Evolutionary conservation across 2,329 filamentous ascomycete species (phyloP).

Genomic region (Lachnellula cervina): DNA sequence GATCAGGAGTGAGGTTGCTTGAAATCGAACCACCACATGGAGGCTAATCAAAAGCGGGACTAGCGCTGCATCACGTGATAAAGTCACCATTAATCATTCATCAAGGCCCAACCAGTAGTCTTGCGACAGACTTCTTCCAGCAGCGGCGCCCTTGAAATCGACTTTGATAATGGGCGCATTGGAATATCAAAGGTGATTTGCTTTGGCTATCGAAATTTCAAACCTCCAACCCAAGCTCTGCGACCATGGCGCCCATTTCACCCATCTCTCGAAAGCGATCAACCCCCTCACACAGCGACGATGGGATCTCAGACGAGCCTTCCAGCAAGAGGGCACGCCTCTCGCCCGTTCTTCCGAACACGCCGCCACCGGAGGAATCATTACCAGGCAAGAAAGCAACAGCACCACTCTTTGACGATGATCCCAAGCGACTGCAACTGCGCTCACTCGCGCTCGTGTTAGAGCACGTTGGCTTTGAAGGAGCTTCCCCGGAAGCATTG

Average conservation of each 20-base stretch:
- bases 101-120: neutral
- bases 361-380: slow-evolving; percentile 23
- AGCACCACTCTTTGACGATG: slow-evolving; percentile 25
- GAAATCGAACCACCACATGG: slow-evolving; percentile 20
- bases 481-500: slow-evolving; percentile 50
- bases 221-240: neutral
- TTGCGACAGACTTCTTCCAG: neutral
- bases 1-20: slow-evolving; percentile 12
- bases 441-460: slow-evolving; percentile 53
- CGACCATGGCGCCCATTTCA: slow-evolving; percentile 22
- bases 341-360: slow-evolving; percentile 19
- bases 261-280: slow-evolving; percentile 25
- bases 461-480: slow-evolving; percentile 54
- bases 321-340: slow-evolving; percentile 23
- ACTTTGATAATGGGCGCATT: slow-evolving; percentile 4
- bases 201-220: neutral
- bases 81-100: neutral
- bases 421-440: slow-evolving; percentile 36
- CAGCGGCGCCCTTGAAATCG: neutral
- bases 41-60: neutral
- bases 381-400: neutral
- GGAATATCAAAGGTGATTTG: neutral
- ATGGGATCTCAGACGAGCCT: slow-evolving; percentile 22
- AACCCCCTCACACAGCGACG: slow-evolving; percentile 23
- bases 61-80: slow-evolving; percentile 4